A percentile compares a stretch with the other conserved stretches of the same genome.
Conservation (phyloP, 805 yeast species). For the Wickerhamomyces queroliae region DNA sequence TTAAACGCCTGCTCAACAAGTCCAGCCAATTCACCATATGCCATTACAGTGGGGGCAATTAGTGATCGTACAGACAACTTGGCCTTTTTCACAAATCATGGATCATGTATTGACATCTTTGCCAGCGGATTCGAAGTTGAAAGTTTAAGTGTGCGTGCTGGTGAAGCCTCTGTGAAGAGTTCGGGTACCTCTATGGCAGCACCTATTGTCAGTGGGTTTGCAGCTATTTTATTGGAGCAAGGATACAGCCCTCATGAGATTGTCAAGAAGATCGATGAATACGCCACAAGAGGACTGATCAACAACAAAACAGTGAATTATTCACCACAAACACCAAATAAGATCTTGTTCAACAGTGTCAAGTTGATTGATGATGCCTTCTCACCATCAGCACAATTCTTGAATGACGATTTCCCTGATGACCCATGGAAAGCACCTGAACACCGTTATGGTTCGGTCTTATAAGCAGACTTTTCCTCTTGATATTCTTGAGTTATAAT, state of each 20-base stretch:
- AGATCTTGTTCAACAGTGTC: constrained; percentile 38
- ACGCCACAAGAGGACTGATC: constrained; percentile 43
- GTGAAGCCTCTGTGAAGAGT: constrained; percentile 23
- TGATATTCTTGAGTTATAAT: too few relatives aligned
- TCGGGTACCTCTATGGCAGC: constrained; percentile 85
- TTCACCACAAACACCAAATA: constrained; percentile 56
- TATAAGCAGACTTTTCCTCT: too few relatives aligned
- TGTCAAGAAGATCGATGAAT: constrained; percentile 33
- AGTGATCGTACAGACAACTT: constrained; percentile 66
- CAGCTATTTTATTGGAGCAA: constrained; percentile 46
- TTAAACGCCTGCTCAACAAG: constrained; percentile 77
- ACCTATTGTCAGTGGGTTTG: constrained; percentile 66
- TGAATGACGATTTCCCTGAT: too few relatives aligned
- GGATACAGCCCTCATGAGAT: constrained; percentile 42
- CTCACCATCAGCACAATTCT: constrained; percentile 9
- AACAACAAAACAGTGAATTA: constrained; percentile 39
- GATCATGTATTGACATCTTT: constrained; percentile 81
- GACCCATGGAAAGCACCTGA: too few relatives aligned
- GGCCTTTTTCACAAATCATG: constrained; percentile 88
- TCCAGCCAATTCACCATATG: constrained; percentile 73
- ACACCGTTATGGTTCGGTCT: too few relatives aligned
- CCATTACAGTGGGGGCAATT: constrained; percentile 84
- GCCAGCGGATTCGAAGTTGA: constrained; percentile 73
- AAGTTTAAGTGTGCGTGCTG: constrained; percentile 39
- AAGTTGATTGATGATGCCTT: constrained; percentile 25